Evolutionary conservation across 495 filamentous ascomycete genomes (phyloP).

Genomic region (Talaromyces trachyspermus): DNA sequence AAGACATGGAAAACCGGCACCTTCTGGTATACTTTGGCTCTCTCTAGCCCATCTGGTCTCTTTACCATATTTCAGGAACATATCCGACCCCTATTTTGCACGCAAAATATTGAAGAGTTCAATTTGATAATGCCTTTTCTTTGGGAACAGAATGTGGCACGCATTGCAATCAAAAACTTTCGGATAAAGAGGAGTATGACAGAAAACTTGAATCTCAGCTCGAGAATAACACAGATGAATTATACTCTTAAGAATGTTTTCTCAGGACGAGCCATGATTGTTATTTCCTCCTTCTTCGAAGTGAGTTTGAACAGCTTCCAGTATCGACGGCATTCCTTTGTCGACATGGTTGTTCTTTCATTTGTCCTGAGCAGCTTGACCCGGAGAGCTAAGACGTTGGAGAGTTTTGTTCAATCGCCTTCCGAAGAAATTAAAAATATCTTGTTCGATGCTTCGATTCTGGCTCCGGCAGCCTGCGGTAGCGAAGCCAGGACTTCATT

Average conservation of each 20-base stretch:
- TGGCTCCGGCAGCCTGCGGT: too few species aligned
- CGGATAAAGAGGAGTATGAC: slow-evolving; percentile 18
- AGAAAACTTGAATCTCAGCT: slow-evolving; percentile 13
- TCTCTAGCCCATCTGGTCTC: slow-evolving; percentile 17
- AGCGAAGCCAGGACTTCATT: too few species aligned
- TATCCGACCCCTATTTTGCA: slow-evolving; percentile 13
- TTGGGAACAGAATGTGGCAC: slow-evolving; percentile 14
- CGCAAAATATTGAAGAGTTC: slow-evolving; percentile 14
- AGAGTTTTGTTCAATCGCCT: too few species aligned
- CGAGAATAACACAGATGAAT: slow-evolving; percentile 6
- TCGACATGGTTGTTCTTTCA: neutral
- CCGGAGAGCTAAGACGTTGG: neutral
- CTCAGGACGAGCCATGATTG: too few species aligned
- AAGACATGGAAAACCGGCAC: slow-evolving; percentile 15
- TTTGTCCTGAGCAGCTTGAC: neutral
- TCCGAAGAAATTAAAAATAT: too few species aligned
- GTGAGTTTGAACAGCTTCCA: neutral
- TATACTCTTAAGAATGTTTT: neutral
- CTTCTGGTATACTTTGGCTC: slow-evolving; percentile 19
- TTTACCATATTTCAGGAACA: slow-evolving; percentile 14
- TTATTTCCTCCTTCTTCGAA: neutral
- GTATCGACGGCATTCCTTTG: neutral
- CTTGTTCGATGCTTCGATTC: too few species aligned
- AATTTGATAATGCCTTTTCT: slow-evolving; percentile 16
- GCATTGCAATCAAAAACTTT: slow-evolving; percentile 12